Base-by-base conservation (phyloP, 352 stramenopile genomes). In the Pythium aphanidermatum region DNA sequence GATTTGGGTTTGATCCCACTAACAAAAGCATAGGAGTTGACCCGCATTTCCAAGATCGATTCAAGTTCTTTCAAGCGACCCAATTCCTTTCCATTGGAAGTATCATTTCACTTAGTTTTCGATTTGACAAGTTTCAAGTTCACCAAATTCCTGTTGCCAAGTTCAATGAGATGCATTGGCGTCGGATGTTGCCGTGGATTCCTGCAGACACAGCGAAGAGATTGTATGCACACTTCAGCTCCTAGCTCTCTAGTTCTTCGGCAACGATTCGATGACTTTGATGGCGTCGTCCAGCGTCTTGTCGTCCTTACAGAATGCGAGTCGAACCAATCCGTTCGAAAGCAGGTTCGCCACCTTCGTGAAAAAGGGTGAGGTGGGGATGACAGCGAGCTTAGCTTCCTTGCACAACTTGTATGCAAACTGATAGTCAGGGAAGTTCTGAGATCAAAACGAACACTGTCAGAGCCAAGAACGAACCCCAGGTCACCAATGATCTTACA, bases 261-360 rank as follows among this genome's bases (percentile, higher is more conserved):
- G 12, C 11, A 33, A 23, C 17, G 40, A 54, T 25, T 52, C 46
- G 52, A 93, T 92, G 55, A 89, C 68, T 32, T 71, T 59, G 37
- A 92, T 90, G 25, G 91, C 91, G 31, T 90, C 70, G 44, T 91
- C 65, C 16, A 98, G 60, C 5, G 89, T 98, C 48, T 95, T 79
- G 55, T 98, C 94, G 51, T 95, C 93, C 64, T 98, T 98, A 64
- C 95, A 99, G 72, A 96, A 98, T 8, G 93, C 95, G 47, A 99
- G 90, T 32, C 96, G 89, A 23, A 92, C 75, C 24, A 94, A 41
- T 10, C 72, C 83, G 0, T 65, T 73, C 12, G 83, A 83, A 9
- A 95, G 58, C 33, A 81, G 70, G 50, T 95, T 74, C 53, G 95
- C 92, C 1, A 70, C 66, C 16, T 64, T 58, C 32, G 75, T 83